Percentiles rank a stretch among this genome's conserved stretches.
Conservation (phyloP, 148 eudicot genomes). For the Tetragonia tetragonoides region DNA sequence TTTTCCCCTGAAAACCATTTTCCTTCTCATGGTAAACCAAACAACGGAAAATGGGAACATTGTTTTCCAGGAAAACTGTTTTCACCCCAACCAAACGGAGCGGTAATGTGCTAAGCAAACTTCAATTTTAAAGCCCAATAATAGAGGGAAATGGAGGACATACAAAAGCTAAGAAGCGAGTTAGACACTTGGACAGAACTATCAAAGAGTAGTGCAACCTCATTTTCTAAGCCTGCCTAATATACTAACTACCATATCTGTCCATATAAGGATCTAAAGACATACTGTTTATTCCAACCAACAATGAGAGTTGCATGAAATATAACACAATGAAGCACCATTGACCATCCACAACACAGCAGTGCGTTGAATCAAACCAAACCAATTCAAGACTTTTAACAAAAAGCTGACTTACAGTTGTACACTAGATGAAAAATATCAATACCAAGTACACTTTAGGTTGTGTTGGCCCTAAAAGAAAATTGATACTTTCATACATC, state of each 20-base stretch:
- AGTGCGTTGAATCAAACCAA: neutral
- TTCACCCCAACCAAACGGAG: too few species aligned
- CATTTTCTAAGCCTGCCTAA: neutral
- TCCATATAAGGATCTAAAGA: conserved; percentile 2
- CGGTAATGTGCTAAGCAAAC: neutral
- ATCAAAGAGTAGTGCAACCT: neutral
- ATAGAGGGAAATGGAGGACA: neutral
- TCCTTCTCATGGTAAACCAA: too few species aligned
- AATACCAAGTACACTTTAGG: neutral
- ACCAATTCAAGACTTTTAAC: neutral
- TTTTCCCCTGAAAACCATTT: too few species aligned
- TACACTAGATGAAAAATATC: neutral
- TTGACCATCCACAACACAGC: neutral
- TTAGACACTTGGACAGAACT: neutral
- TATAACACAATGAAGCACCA: neutral
- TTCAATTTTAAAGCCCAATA: neutral
- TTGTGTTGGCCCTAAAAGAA: neutral
- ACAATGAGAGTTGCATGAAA: neutral
- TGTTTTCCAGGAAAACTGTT: too few species aligned
- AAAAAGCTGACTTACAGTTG: neutral
- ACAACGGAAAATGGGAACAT: too few species aligned
- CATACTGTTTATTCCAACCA: conserved; percentile 1
- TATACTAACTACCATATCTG: neutral
- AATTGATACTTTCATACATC: neutral
- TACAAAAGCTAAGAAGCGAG: neutral